These are phyloP conservation scores for Akanthomyces dipterigenus DNA, from an alignment of 2,329 filamentous ascomycete genomes.

Conservation along the genomic window DNA sequence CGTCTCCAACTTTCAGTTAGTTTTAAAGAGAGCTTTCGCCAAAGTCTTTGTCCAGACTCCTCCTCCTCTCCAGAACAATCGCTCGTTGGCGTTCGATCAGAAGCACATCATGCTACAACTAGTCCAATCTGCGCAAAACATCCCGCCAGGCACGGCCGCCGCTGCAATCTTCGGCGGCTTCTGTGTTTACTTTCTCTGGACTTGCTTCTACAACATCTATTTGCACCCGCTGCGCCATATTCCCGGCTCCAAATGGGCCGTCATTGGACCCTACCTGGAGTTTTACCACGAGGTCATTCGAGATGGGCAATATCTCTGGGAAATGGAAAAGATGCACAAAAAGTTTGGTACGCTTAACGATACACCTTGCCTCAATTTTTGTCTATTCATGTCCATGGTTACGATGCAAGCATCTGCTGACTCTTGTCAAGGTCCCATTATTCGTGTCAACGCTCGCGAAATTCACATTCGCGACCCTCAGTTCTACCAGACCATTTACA, in stretches of 20 bases:
- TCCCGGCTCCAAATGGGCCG: slow-evolving; percentile 14
- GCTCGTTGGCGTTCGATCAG: neutral
- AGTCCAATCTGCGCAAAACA: neutral
- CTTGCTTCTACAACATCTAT: slow-evolving; percentile 13
- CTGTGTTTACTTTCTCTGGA: neutral
- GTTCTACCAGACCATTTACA: slow-evolving; percentile 18
- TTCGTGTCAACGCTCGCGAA: slow-evolving; percentile 23
- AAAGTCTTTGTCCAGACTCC: too few relatives aligned
- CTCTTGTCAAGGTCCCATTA: slow-evolving; percentile 19
- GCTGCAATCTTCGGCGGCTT: neutral
- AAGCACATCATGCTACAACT: neutral
- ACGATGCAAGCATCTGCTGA: too few relatives aligned
- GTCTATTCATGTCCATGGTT: too few relatives aligned
- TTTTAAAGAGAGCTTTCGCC: too few relatives aligned
- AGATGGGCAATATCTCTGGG: neutral
- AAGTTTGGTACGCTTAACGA: neutral
- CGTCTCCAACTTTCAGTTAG: too few relatives aligned
- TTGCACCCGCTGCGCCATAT: slow-evolving; percentile 11
- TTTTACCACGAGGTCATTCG: neutral
- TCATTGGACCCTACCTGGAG: slow-evolving; percentile 1
- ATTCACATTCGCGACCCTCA: slow-evolving; percentile 21
- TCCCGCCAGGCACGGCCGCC: neutral
- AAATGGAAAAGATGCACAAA: slow-evolving; percentile 11
- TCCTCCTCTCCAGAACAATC: too few relatives aligned
- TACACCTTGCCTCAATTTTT: neutral